A percentile compares a stretch with the other conserved stretches of the same genome.
These are phyloP conservation scores for Phyllosticta citrichinensis DNA, from an alignment of 2,329 filamentous ascomycete species.

Conservation along the genomic window DNA sequence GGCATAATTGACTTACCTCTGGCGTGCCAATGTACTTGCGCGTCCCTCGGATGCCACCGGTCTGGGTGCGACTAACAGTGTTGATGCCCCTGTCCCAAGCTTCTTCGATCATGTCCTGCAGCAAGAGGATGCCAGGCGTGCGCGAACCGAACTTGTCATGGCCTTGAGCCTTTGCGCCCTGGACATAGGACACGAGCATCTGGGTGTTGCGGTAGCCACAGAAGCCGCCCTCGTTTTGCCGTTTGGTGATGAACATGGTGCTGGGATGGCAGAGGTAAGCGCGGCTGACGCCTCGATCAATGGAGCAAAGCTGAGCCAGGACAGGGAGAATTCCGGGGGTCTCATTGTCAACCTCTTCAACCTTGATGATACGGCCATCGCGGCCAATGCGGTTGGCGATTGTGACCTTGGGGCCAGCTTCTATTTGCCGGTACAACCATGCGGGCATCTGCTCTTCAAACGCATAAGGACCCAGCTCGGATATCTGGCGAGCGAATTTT, in stretches of 20 bases:
- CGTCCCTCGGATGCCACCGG: conserved; percentile 76
- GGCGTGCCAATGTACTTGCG: conserved; percentile 93
- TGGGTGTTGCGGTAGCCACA: conserved; percentile 95
- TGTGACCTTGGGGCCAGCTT: conserved; percentile 30
- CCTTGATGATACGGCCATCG: conserved; percentile 32
- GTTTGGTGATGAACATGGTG: conserved; percentile 71
- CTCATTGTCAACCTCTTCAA: conserved; percentile 35
- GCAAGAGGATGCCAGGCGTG: conserved; percentile 66
- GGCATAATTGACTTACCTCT: conserved; percentile 49
- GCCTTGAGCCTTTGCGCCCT: conserved; percentile 47
- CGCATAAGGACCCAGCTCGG: conserved; percentile 38
- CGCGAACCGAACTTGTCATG: conserved; percentile 47
- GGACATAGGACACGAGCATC: conserved; percentile 74
- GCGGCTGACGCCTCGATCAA: conserved; percentile 53
- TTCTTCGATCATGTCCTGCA: conserved; percentile 77
- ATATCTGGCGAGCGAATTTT: conserved; percentile 20
- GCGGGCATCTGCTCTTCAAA: conserved; percentile 37
- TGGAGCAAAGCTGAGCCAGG: conserved; percentile 41
- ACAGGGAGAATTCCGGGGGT: conserved; percentile 35
- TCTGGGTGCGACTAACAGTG: conserved; percentile 62
- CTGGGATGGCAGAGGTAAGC: conserved; percentile 72
- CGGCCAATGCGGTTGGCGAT: conserved; percentile 31
- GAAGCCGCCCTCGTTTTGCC: conserved; percentile 74
- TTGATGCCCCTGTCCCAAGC: conserved; percentile 87
- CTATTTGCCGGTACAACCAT: conserved; percentile 32